Base-by-base conservation (phyloP, 257 asterid genomes). In the Oldenlandia corymbosa region DNA sequence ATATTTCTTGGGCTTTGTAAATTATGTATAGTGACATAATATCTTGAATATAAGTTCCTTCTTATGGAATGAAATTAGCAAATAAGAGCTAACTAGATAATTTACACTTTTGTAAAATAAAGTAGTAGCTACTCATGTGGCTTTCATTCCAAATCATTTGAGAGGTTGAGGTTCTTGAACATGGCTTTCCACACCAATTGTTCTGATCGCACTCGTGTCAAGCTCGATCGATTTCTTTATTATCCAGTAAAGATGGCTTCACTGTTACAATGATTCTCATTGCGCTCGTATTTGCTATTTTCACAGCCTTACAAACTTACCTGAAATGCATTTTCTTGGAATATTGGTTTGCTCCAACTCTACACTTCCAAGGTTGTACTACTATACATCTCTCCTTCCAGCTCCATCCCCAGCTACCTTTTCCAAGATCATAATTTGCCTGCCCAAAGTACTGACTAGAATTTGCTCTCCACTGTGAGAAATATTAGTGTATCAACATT, bases 321-420 rank as follows among this genome's bases (percentile, higher is more conserved):
- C 68, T 71, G 54, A 65, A 16, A 48, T 76, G 78, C 54, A 51
- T 58, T 68, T 60, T 81, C 71, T 88, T 85, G n/a, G 24, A n/a
- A n/a, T n/a, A n/a, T n/a, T n/a, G n/a, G n/a, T n/a, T 56, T 1
- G 78, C 45, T 58, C 76, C 76, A 65, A 75, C 81, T 32, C 90
- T 72, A 17, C 74, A 82, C 74, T 88, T 94, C 96, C 91, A 85
- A 17, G 91, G 94, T 6, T 89, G 81, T 72, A 73, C 84, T 14
- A 94, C 91, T 1, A 81, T 73, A 91, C 94, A 88, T 6, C 89
- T 56, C 56, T 88, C 94, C 62, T 74, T 84, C 92, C 96, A 84
- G 80, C 95, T 86, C 96, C 96, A 88, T 10, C 95, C 91, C 88
- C 95, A 82, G 64, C 90, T 76, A 37, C 81, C 95, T 75, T 88